phyloP scores from a whole-genome alignment of 83 land plant genomes.

The Larix sibirica region DNA sequence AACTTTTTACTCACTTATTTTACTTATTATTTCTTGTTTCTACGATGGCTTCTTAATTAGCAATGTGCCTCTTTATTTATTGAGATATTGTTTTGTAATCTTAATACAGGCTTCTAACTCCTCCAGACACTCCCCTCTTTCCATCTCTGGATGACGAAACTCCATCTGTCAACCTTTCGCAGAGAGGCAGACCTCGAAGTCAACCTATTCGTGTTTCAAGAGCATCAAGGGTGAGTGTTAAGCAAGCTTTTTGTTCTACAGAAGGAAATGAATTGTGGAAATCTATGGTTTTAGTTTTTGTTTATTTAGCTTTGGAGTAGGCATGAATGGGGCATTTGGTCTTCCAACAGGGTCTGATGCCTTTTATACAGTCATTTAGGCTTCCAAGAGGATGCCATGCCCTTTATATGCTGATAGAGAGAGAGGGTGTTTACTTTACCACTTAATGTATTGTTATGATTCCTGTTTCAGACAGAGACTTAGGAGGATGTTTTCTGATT shows the following conservation, averaged over 20 bases:
- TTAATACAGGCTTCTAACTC: slow-evolving; percentile 63
- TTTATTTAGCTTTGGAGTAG: slow-evolving; percentile 1
- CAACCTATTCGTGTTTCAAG: slow-evolving; percentile 56
- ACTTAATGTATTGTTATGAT: no score
- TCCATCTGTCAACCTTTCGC: slow-evolving; percentile 25
- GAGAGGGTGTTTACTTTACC: no score
- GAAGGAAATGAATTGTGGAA: not conserved
- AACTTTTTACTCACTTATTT: no score
- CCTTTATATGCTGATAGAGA: no score
- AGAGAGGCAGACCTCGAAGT: slow-evolving; percentile 54
- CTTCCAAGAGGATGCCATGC: no score
- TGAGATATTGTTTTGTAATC: not conserved
- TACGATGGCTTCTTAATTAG: slow-evolving; percentile 1
- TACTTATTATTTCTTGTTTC: not conserved
- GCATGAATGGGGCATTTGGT: not conserved
- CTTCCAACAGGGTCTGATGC: not conserved
- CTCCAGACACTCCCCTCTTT: slow-evolving; percentile 80
- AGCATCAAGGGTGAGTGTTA: slow-evolving; percentile 50
- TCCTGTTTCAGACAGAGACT: not conserved
- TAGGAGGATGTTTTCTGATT: not conserved
- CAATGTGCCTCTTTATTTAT: not conserved
- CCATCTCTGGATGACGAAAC: slow-evolving; percentile 70
- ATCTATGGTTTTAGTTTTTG: not conserved
- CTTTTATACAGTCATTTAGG: no score
- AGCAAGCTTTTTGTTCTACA: not conserved